Evolutionary conservation across 2,329 filamentous ascomycete genomes (phyloP), one percentile per base, ranked within the genome.

Genomic region (Neopestalotiopsis rosae): DNA sequence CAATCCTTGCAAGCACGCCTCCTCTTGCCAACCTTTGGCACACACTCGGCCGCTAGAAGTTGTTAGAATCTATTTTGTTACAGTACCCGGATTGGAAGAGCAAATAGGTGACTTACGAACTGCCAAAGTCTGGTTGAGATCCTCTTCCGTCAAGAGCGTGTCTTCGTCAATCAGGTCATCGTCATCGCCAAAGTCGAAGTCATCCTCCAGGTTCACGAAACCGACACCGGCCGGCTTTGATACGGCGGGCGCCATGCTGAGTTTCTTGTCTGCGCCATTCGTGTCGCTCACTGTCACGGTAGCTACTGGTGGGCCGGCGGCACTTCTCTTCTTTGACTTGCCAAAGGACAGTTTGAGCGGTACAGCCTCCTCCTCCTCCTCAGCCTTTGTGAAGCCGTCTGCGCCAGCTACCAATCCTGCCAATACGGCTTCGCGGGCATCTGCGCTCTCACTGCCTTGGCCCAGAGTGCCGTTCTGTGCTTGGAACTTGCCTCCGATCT

Each of bases 1-100:
- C 96, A 99, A 84, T 99, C 96, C 83, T 99, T 98, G 87, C 96
- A 99, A 69, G 96, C 94, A 71, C 95, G 91, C 67, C 95, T 92
- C 74, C 95, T 91, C 85, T 97, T 97, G 69, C 93, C 94, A 59
- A 91, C 87, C 82, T 96, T 94, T 62, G 95, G 95, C 69, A 91
- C 90, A 81, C 96, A 99, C 79, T 97, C 94, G 32, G 91, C 88
- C 66, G 96, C 95, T 89, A 71, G 68, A 28, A 52, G 5, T 14
- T 10, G 77, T 82, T 74, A 78, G 74, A 9, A n/a, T n/a, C 14
- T 17, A n/a, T 1, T 4, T n/a, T 65, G 38, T 68, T 63, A 17
- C 17, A n/a, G 5, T 57, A 6, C 12, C 28, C 38, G 14, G 13
- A n/a, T 1, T 38, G 5, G 0, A 17, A 13, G 17, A 45, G 34